Percentiles rank a stretch among this genome's conserved stretches.
Conservation (phyloP, 2,329 filamentous ascomycete species). For the Aspergillus uvarum region DNA sequence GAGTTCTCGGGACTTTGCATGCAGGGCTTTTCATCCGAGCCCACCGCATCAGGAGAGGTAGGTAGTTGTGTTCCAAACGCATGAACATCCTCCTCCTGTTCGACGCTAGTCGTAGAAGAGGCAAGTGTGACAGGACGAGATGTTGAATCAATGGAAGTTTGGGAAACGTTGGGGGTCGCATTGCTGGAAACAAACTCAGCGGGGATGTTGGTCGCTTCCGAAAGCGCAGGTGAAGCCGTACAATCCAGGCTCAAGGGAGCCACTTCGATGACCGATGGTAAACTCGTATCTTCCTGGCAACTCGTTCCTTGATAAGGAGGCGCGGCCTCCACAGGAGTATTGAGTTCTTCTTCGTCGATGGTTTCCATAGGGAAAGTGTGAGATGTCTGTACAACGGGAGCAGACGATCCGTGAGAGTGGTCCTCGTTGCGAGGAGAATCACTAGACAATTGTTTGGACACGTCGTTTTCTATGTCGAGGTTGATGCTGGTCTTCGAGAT, state of each 20-base stretch:
- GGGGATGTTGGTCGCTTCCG: not conserved
- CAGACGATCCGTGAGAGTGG: not conserved
- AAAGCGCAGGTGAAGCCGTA: not conserved
- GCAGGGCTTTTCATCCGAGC: not conserved
- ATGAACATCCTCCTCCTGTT: not conserved
- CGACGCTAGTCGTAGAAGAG: not conserved
- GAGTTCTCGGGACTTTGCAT: not conserved
- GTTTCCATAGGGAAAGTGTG: slow-evolving; percentile 23
- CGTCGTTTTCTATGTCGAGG: not conserved
- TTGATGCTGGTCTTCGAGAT: slow-evolving; percentile 8
- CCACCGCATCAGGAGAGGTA: not conserved
- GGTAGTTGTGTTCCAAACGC: not conserved
- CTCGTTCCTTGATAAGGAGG: not conserved
- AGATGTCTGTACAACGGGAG: slow-evolving; percentile 8
- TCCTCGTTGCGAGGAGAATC: not conserved
- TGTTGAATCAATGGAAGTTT: not conserved
- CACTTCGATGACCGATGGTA: not conserved
- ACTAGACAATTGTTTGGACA: not conserved
- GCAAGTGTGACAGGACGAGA: not conserved
- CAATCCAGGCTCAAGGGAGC: not conserved
- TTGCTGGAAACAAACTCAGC: not conserved
- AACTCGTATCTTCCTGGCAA: not conserved
- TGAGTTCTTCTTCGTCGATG: slow-evolving; percentile 24
- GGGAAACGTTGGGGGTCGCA: not conserved
- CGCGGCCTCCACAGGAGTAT: slow-evolving; percentile 6